These are phyloP conservation scores for Saccharum spontaneum DNA, from an alignment of 176 grass and related monocot genomes.

Conservation along the genomic window DNA sequence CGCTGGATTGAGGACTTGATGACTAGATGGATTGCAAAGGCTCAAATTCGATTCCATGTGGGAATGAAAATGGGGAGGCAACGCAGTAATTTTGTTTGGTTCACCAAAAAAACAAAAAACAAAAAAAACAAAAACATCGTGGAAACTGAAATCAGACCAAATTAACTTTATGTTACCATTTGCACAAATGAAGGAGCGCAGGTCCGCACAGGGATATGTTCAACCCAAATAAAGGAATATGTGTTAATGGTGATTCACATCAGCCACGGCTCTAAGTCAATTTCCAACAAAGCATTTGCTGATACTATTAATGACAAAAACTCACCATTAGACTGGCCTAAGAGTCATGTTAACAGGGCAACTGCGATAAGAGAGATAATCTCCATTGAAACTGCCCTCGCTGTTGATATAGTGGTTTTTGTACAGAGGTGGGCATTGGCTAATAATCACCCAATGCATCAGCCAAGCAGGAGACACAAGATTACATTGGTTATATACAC, in stretches of 20 bases:
- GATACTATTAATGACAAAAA: background rate
- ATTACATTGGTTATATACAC: conserved; percentile 13
- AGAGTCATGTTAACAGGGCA: too few relatives aligned
- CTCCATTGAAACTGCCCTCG: background rate
- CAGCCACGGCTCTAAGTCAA: background rate
- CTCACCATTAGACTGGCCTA: background rate
- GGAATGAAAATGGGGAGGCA: too few relatives aligned
- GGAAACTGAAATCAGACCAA: background rate
- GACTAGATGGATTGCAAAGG: background rate
- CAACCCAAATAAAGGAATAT: background rate
- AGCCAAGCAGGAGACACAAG: background rate
- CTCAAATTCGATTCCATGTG: background rate
- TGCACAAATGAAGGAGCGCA: background rate
- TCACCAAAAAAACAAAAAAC: background rate
- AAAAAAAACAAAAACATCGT: background rate
- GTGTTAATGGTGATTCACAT: background rate
- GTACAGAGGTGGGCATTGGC: conserved; percentile 21
- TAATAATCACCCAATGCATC: background rate
- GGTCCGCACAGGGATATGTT: background rate
- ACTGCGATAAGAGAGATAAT: background rate
- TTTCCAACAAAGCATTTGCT: background rate
- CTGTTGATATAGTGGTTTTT: background rate
- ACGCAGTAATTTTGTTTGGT: background rate
- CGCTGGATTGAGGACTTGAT: too few relatives aligned
- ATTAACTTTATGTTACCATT: background rate